These are phyloP conservation scores for Fusarium marasasianum DNA, from an alignment of 2,329 filamentous ascomycete species.

Conservation along the genomic window DNA sequence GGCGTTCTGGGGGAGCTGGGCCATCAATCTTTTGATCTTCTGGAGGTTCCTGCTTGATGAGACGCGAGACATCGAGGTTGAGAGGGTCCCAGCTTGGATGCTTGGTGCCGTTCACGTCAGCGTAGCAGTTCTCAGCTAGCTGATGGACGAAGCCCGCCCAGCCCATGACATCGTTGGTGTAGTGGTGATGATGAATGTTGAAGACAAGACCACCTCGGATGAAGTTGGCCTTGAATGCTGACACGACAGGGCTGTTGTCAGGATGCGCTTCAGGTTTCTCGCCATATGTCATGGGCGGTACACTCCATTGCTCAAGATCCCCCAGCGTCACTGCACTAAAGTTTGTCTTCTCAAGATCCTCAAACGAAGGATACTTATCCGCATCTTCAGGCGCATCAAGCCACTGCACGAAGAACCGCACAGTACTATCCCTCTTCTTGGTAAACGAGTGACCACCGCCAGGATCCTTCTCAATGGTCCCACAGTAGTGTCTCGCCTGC, in stretches of 20 bases:
- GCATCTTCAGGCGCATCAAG: constrained; percentile 46
- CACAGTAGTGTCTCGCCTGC: constrained; percentile 51
- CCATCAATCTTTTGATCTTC: constrained; percentile 46
- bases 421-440: constrained; percentile 48
- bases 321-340: constrained; percentile 48
- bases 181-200: constrained; percentile 55
- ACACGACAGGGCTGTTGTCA: constrained; percentile 44
- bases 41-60: constrained; percentile 44
- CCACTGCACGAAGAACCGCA: constrained; percentile 49
- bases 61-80: constrained; percentile 48
- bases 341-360: constrained; percentile 49
- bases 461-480: constrained; percentile 52
- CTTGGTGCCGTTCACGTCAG: constrained; percentile 41
- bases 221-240: constrained; percentile 55
- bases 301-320: constrained; percentile 47
- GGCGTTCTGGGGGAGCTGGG: constrained; percentile 40
- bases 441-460: constrained; percentile 49
- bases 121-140: constrained; percentile 55
- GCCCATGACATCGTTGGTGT: constrained; percentile 54
- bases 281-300: constrained; percentile 51
- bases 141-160: constrained; percentile 51
- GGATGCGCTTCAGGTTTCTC: constrained; percentile 52
- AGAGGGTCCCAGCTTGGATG: constrained; percentile 50
- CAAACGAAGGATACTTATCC: constrained; percentile 47
- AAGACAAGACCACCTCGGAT: constrained; percentile 54